Evolutionary conservation across 805 yeast species (phyloP).

Genomic region (Yamadazyma laniorum): DNA sequence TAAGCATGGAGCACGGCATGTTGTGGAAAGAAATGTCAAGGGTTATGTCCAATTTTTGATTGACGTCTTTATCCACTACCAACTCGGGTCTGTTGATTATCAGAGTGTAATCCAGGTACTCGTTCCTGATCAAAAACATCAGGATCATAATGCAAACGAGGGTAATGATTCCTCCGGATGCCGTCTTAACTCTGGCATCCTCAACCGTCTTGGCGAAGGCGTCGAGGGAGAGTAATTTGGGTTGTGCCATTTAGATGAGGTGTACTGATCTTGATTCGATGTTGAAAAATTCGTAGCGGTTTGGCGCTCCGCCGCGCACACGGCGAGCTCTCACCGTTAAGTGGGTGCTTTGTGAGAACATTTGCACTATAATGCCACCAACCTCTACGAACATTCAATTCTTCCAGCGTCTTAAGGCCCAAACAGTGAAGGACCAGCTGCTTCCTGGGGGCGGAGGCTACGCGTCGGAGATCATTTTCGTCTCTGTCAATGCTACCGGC

Average conservation of each 20-base stretch:
- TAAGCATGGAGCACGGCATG: slow-evolving; percentile 79
- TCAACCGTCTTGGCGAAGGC: slow-evolving; percentile 95
- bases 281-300: too few relatives aligned
- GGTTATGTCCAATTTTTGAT: slow-evolving; percentile 71
- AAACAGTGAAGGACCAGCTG: slow-evolving; percentile 7
- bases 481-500: slow-evolving; percentile 44
- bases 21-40: slow-evolving; percentile 81
- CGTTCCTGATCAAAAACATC: slow-evolving; percentile 61
- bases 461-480: slow-evolving; percentile 30
- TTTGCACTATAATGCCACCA: not conserved
- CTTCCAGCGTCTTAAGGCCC: slow-evolving; percentile 22
- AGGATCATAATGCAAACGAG: slow-evolving; percentile 63
- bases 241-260: slow-evolving; percentile 19
- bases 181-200: slow-evolving; percentile 84
- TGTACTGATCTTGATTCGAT: not conserved
- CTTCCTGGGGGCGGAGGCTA: slow-evolving; percentile 1
- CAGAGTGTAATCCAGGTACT: slow-evolving; percentile 70
- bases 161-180: slow-evolving; percentile 89
- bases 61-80: slow-evolving; percentile 82
- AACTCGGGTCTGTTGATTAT: slow-evolving; percentile 76
- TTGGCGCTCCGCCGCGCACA: not conserved
- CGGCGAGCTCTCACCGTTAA: not conserved
- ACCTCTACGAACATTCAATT: slow-evolving; percentile 6
- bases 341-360: not conserved
- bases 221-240: slow-evolving; percentile 61